phyloP scores from a whole-genome alignment of 352 stramenopile species.

The Pythium periplocum region DNA sequence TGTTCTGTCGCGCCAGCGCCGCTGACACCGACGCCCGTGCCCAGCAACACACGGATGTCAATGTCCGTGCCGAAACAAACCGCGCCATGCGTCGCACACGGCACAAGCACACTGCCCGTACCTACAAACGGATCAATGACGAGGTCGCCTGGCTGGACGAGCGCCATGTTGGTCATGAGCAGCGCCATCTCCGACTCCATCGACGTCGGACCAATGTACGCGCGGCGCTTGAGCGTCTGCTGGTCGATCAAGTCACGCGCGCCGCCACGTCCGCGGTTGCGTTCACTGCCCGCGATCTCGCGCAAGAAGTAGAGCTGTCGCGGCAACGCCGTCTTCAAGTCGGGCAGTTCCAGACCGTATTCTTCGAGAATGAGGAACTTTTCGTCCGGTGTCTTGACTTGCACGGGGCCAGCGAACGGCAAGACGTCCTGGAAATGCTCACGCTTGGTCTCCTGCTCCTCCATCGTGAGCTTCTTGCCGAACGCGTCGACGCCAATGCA shows the following conservation, averaged over 20 bases:
- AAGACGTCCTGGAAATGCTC: constrained; percentile 47
- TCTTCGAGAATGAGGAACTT: constrained; percentile 79
- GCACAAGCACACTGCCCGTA: constrained; percentile 96
- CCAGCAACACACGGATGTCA: constrained; percentile 93
- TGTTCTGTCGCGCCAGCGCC: constrained; percentile 21
- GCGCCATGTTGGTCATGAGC: constrained; percentile 91
- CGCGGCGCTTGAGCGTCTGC: constrained; percentile 92
- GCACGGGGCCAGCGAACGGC: constrained; percentile 63
- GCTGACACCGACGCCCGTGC: constrained; percentile 71
- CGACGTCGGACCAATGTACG: constrained; percentile 96
- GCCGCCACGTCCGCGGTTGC: constrained; percentile 63
- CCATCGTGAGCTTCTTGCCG: constrained; percentile 74
- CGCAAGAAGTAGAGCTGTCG: constrained; percentile 73
- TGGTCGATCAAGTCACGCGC: constrained; percentile 79
- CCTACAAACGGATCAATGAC: constrained; percentile 97
- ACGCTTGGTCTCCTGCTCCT: constrained; percentile 45
- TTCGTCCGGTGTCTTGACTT: constrained; percentile 59
- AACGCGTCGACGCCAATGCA: constrained; percentile 77
- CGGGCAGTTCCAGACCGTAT: constrained; percentile 43
- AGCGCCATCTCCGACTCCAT: constrained; percentile 97
- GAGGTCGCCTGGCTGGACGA: constrained; percentile 62
- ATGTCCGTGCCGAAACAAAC: constrained; percentile 96
- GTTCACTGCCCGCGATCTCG: constrained; percentile 62
- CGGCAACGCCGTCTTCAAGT: constrained; percentile 25
- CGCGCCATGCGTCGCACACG: constrained; percentile 89